Evolutionary conservation across 805 yeast genomes (phyloP).

Genomic region (Hanseniaspora pseudoguilliermondii): DNA sequence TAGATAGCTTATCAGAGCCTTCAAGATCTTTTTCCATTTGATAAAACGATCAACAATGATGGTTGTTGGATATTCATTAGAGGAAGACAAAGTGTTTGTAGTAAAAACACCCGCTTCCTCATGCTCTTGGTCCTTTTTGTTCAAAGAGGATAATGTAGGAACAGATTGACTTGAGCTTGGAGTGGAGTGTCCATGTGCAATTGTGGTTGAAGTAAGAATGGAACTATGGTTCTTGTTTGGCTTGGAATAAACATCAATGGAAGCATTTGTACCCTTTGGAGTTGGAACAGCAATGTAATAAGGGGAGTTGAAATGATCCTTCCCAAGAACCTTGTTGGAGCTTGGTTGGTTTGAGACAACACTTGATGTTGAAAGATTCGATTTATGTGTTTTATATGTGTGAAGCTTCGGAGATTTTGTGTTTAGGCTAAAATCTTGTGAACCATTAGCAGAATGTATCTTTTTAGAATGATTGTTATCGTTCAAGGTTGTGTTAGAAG

Average conservation of each 20-base stretch:
- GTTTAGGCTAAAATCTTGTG: neutral
- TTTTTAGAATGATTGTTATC: neutral
- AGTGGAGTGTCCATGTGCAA: neutral
- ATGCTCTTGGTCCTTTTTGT: neutral
- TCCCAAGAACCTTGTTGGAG: constrained; percentile 19
- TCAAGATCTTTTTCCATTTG: constrained; percentile 68
- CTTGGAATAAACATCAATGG: neutral
- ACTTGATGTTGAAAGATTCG: neutral
- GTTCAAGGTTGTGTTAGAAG: neutral
- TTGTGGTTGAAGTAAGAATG: constrained; percentile 8
- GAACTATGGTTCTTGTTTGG: neutral
- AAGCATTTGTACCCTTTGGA: constrained; percentile 20
- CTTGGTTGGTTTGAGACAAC: neutral
- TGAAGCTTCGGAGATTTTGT: neutral
- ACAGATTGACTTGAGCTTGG: neutral
- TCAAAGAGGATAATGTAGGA: neutral
- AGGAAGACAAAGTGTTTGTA: neutral
- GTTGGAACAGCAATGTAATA: constrained; percentile 26
- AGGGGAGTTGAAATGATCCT: constrained; percentile 24
- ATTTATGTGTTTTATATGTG: neutral
- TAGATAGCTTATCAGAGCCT: constrained; percentile 56
- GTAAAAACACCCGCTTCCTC: constrained; percentile 13
- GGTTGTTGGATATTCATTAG: constrained; percentile 56
- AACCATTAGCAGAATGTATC: neutral
- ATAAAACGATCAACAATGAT: constrained; percentile 63